These are phyloP conservation scores for Alternaria brassicae DNA, from an alignment of 2,329 filamentous ascomycete genomes.

Conservation along the genomic window DNA sequence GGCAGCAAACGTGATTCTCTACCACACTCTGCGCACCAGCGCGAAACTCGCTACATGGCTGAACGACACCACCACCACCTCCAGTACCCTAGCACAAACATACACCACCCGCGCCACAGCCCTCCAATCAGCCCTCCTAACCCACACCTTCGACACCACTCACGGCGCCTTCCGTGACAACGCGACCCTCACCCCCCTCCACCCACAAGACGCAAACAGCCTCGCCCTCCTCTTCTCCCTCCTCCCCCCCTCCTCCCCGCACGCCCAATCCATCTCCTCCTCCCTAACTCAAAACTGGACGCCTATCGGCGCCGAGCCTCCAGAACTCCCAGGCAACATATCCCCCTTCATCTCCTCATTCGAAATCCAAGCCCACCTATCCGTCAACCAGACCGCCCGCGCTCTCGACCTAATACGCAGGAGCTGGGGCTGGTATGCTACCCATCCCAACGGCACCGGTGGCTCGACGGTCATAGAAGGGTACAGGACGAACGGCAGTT, in stretches of 20 bases:
- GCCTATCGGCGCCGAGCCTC: slow-evolving; percentile 39
- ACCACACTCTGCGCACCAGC: slow-evolving; percentile 36
- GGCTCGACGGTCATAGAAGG: slow-evolving; percentile 50
- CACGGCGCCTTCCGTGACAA: slow-evolving; percentile 27
- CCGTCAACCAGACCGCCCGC: slow-evolving; percentile 22
- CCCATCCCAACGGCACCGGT: slow-evolving; percentile 45
- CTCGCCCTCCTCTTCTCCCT: slow-evolving; percentile 34
- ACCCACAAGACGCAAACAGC: slow-evolving; percentile 35
- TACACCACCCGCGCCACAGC: slow-evolving; percentile 3
- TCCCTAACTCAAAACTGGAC: slow-evolving; percentile 35
- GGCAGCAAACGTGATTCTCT: slow-evolving; percentile 45
- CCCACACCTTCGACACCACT: slow-evolving; percentile 16
- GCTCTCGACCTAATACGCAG: slow-evolving; percentile 42
- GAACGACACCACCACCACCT: not conserved
- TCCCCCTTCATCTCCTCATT: slow-evolving; percentile 47
- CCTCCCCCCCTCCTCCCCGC: slow-evolving; percentile 16
- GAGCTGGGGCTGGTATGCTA: slow-evolving; percentile 42
- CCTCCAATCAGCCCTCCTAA: slow-evolving; percentile 5
- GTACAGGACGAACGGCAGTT: slow-evolving; percentile 47
- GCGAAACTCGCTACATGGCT: slow-evolving; percentile 25
- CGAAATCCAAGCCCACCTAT: slow-evolving; percentile 48
- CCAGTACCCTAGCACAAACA: not conserved
- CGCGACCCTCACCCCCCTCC: slow-evolving; percentile 19
- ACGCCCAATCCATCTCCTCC: slow-evolving; percentile 19
- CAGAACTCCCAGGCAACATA: slow-evolving; percentile 49